Evolutionary conservation across 495 filamentous ascomycete genomes (phyloP), one percentile per base, ranked within the genome.

Genomic region (Pyrenula massariospora): DNA sequence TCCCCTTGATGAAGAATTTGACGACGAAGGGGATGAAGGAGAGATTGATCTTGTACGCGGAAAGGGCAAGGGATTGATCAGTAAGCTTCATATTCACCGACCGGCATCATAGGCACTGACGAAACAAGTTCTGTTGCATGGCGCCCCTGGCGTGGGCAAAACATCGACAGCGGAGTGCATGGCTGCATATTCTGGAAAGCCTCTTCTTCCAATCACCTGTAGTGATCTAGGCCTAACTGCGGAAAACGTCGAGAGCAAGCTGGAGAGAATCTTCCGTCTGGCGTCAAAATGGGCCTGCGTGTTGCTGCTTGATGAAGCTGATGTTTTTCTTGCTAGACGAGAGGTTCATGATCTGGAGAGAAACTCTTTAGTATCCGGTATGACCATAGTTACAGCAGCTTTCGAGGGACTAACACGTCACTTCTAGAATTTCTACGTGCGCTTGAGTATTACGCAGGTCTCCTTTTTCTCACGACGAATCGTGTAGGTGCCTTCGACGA

Each of bases 401-500:
- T 11, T 10, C 53, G 58, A 31, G 61, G 58, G 12, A 56, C 56
- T 19, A 63, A 58, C 42, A 51, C 48, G n/a, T 36, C 56, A 8
- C 56, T 55, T 22, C 54, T 54, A 53, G 71, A 82, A 2, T 84
- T 85, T 58, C 66, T 84, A 0, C 70, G 83, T 1, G 67, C 70
- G 0, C 66, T 85, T 0, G 83, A 84, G 54, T 84, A 81, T 60
- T 86, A 84, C 56, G 57, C 70, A 8, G 75, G 76, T 5, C 74
- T 79, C 31, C 62, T 81, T 31, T 76, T 81, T 63, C 60, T 80
- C 50, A 80, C 75, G 1, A 77, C 75, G 12, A 80, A 79, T 55
- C 69, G 73, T 19, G 57, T 74, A 8, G 66, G 63, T 0, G 57
- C 57, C 11, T 71, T 78, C 54, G 76, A 79, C 58, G 68, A 76